A percentile compares a stretch with the other conserved stretches of the same genome.
These are phyloP conservation scores for Termitomyces titanicus DNA, from an alignment of 768 basidiomycete genomes.

Conservation along the genomic window DNA sequence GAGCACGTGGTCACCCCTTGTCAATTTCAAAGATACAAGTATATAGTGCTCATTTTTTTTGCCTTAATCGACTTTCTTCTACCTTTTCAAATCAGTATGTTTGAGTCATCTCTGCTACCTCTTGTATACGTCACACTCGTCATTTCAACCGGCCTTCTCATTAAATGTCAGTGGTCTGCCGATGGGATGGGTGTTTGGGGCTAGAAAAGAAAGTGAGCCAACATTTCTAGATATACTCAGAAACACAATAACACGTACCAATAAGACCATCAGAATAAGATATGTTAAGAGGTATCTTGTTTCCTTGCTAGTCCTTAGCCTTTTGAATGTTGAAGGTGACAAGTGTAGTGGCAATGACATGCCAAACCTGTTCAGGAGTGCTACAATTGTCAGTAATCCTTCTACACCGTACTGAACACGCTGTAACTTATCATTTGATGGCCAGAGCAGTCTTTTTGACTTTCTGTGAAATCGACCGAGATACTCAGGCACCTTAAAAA, in stretches of 20 bases:
- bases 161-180: too few relatives aligned
- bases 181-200: conserved; percentile 9
- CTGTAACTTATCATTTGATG: conserved; percentile 15
- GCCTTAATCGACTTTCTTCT: too few relatives aligned
- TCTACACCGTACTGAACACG: neutral
- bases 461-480: conserved; percentile 6
- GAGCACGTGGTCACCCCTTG: too few relatives aligned
- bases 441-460: conserved; percentile 18
- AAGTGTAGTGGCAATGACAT: conserved; percentile 22
- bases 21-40: too few relatives aligned
- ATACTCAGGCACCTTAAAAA: conserved; percentile 19
- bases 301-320: conserved; percentile 20
- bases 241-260: neutral
- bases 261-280: conserved; percentile 13
- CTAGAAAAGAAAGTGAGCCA: neutral
- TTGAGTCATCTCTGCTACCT: too few relatives aligned
- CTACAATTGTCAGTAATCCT: neutral
- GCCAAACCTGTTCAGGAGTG: conserved; percentile 12
- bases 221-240: neutral
- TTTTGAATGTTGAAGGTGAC: conserved; percentile 24
- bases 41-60: too few relatives aligned
- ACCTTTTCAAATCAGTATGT: too few relatives aligned
- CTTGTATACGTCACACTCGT: too few relatives aligned
- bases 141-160: neutral
- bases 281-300: conserved; percentile 16